Base-by-base conservation (phyloP, 2,329 filamentous ascomycete genomes). In the Diplodia sapinea region DNA sequence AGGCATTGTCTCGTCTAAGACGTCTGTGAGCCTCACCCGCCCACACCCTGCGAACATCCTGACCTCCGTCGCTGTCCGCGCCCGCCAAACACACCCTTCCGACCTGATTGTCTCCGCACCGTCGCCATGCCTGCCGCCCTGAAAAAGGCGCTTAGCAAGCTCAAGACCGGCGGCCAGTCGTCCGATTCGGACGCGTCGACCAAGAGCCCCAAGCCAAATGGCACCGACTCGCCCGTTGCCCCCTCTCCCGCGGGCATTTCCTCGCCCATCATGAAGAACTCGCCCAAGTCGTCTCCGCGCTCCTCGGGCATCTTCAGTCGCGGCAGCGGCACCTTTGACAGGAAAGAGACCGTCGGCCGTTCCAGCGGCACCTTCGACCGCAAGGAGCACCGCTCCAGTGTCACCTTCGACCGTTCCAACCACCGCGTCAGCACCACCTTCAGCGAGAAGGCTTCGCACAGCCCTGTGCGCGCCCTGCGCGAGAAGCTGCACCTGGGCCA, bases 131-230 rank as follows among this genome's bases (percentile, higher is more conserved):
- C 74, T 11, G 79, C 57, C 57, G 40, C 81, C 65, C 79, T 83
- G 71, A 83, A 83, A 72, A 83, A 82, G 73, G 81, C 80, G 33
- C 74, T 80, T 63, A 76, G 73, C 61, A 81, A 80, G 74, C 75
- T 83, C 69, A 80, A 80, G 74, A 74, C 79, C 38, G 75, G 72
- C 50, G 54, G 69, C 29, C 38, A 36, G 50, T 73, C 75, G 9
- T 78, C 76, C 7, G 77, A 79, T 68, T 75, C 78, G 33, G 79
- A 80, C 67, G 70, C 63, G 63, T 70, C 72, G 59, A 29, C 74
- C 71, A 76, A 73, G 67, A 77, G 75, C 36, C 57, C 57, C 62
- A 72, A 68, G 33, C 64, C 70, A 68, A 79, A 64, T 56, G 63
- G n/a, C 47, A 17, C 31, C 56, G n/a, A 38, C 59, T 47, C 52